phyloP scores from a whole-genome alignment of 2,329 filamentous ascomycete species.

The Fusarium falciforme region DNA sequence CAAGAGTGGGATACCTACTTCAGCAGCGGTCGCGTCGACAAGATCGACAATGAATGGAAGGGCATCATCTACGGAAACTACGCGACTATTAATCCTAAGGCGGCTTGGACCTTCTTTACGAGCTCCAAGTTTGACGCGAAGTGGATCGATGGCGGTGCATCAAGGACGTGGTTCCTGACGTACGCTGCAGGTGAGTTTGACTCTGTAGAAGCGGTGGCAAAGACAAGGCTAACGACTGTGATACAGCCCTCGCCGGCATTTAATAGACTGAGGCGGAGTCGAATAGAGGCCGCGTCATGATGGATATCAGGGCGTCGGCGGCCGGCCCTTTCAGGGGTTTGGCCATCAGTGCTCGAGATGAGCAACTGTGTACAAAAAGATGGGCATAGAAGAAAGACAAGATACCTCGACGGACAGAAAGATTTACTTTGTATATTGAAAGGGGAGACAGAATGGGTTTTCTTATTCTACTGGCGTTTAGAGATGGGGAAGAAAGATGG shows the following conservation, averaged over 20 bases:
- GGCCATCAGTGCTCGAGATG: conserved; percentile 8
- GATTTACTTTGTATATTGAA: conserved; percentile 36
- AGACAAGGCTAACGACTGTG: conserved; percentile 24
- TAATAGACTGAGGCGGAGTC: conserved; percentile 15
- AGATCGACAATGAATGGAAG: conserved; percentile 82
- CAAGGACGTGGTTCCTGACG: conserved; percentile 86
- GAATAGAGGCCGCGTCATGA: not conserved
- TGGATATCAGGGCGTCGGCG: not conserved
- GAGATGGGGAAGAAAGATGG: conserved; percentile 14
- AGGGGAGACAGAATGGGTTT: conserved; percentile 7
- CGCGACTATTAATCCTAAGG: conserved; percentile 77
- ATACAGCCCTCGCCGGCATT: conserved; percentile 36
- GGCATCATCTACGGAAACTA: conserved; percentile 87
- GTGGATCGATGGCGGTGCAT: conserved; percentile 86
- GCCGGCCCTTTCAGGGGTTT: not conserved
- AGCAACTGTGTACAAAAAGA: conserved; percentile 26
- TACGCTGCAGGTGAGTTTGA: conserved; percentile 76
- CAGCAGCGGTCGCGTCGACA: conserved; percentile 71
- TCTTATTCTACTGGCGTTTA: not conserved
- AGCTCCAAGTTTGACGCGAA: conserved; percentile 71
- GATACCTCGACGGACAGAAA: conserved; percentile 26
- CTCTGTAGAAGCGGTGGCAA: not conserved
- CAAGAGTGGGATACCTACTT: conserved; percentile 90
- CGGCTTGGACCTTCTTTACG: conserved; percentile 81
- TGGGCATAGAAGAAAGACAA: conserved; percentile 26